Percentiles rank a stretch among this genome's conserved stretches.
Conservation (phyloP, 106 monocot genomes). For the Dioscorea alata region DNA sequence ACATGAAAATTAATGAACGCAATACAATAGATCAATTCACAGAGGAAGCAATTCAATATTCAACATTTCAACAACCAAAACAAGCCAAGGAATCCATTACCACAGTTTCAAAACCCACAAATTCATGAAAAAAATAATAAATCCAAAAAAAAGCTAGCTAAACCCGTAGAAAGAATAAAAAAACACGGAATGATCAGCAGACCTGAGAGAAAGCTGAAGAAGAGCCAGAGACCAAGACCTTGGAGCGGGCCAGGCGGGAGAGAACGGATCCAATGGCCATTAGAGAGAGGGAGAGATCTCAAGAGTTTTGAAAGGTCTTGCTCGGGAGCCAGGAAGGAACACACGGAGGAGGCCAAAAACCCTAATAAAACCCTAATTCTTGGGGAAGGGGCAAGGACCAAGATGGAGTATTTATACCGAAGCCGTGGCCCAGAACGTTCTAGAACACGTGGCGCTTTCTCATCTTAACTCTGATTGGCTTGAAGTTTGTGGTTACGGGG, state of each 20-base stretch:
- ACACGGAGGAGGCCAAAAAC: not conserved
- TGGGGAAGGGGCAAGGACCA: not conserved
- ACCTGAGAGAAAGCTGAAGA: constrained; percentile 31
- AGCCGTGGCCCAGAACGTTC: too few species aligned
- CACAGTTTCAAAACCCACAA: not conserved
- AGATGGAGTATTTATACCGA: not conserved
- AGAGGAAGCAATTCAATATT: not conserved
- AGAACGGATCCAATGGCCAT: constrained; percentile 41
- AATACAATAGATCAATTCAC: not conserved
- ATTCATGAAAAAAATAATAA: not conserved
- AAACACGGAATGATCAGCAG: not conserved
- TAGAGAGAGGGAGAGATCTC: not conserved
- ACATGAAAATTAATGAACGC: too few species aligned
- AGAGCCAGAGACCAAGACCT: constrained; percentile 11
- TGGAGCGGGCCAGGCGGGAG: constrained; percentile 41
- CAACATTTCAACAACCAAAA: not conserved
- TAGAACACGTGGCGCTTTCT: too few species aligned
- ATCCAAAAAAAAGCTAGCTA: not conserved
- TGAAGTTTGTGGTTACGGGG: too few species aligned
- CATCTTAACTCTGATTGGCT: too few species aligned
- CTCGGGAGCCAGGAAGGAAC: not conserved
- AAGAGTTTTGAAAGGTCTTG: not conserved
- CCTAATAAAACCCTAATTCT: constrained; percentile 1
- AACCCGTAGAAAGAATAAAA: not conserved
- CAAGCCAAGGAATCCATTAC: not conserved